Base-by-base conservation (phyloP, 257 asterid genomes). In the Solanum rostratum region DNA sequence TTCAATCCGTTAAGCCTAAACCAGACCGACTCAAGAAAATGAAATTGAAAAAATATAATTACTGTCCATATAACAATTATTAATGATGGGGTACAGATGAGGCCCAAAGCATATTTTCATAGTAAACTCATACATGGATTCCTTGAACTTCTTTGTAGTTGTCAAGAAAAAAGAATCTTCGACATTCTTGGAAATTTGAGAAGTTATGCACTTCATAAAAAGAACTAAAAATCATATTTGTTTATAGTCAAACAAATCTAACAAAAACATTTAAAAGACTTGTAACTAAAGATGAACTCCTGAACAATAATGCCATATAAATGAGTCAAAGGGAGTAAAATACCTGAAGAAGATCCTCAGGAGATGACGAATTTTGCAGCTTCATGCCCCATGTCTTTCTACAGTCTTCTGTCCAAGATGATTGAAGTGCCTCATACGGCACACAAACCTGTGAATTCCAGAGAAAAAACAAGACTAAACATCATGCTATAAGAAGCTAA, bases 311-410 rank as follows among this genome's bases (percentile, higher is more conserved):
- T 78, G 46, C 20, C 39, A 41, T 29, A 54, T 20, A 20, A 12
- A 79, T 18, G 5, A 63, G 63, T 19, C 20, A 29, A 20, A 16
- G 60, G 19, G 29, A 24, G 53, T 29, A 63, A 50, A 46, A 50
- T 29, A 97, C 99, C 99, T 95, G 97, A 59, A 93, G 88, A 83
- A 95, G 92, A 83, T 88, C 93, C 84, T 97, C 96, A 0, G 89
- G 73, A 20, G 95, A 92, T 53, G 93, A 91, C 43, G 93, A 87
- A 78, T 74, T 90, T 66, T 91, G 95, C 86, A 97, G 90, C 91
- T 88, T 94, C 27, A 88, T 60, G 71, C 96, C 99, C 99, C 99
- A 97, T 19, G 88, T 84, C 83, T 86, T 88, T 89, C 99, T 89
- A 53, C 74, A 53, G 59, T 94, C 97, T 88, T 92, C 97, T 13